Base-by-base conservation (phyloP, 164 flowering plant genomes). In the Berberis thunbergii region DNA sequence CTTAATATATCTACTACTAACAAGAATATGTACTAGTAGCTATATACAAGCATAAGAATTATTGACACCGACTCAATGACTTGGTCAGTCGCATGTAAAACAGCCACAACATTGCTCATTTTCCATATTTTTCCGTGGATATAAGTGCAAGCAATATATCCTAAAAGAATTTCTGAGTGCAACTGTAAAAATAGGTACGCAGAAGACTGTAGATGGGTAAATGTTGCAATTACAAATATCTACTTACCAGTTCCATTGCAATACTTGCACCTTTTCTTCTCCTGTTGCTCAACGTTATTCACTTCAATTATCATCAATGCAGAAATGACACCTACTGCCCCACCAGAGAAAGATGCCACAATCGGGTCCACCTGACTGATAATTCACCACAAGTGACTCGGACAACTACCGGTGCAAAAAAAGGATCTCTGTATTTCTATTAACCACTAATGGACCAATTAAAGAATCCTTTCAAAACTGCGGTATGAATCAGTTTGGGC, bases 341-440 rank as follows among this genome's bases (percentile, higher is more conserved):
- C 98, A 54, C 96, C 95, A 6, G 98, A 83, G 69, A 91, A 91
- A 54, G 98, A 91, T 59, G 96, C 96, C 65, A 93, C 98, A 26
- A 89, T 93, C 43, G 98, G 98, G 65, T 93, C 98, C 49, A 89
- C 98, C 83, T 88, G 94, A 73, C 97, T 93, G 83, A 63, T 60
- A 39, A 65, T 66, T 64, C n/a, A 40, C 73, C 65, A 2, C 45
- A 67, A 42, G 49, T 2, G 57, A 3, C 48, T 72, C 54, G 69
- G 64, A 39, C 49, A n/a, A 42, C 4, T 38, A 59, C 26, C 41
- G 13, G 55, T 64, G 62, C 42, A 69, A 54, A 46, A 13, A 58
- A 43, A 2, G 2, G n/a, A 45, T 62, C 48, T 44, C 2, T 54
- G 6, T 43, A 8, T 56, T 8, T 41, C 2, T 45, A 39, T 50